Conservation (phyloP, 805 yeast species). For the Lachancea fermentati region DNA sequence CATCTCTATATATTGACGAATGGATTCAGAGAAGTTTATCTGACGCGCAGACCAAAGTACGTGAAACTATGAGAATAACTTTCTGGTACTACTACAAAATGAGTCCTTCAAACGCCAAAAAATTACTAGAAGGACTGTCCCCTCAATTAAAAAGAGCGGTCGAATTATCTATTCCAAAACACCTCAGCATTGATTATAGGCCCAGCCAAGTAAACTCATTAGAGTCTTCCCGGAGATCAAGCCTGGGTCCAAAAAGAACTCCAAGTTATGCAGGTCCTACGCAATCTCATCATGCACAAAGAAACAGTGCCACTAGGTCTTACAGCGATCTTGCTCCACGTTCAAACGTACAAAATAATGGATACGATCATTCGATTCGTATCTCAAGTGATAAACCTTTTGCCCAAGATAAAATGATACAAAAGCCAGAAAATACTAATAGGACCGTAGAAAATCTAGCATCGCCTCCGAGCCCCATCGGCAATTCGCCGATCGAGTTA, state of each 20-base stretch:
- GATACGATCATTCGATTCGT: slow-evolving; percentile 10
- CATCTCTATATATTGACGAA: slow-evolving; percentile 36
- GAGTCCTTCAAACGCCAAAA: slow-evolving; percentile 49
- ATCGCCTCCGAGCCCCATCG: slow-evolving; percentile 9
- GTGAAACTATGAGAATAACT: slow-evolving; percentile 66
- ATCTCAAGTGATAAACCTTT: not conserved
- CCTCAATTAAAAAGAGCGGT: slow-evolving; percentile 45
- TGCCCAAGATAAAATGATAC: not conserved
- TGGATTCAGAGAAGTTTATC: slow-evolving; percentile 54
- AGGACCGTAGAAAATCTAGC: slow-evolving; percentile 11
- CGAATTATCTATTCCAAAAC: slow-evolving; percentile 50
- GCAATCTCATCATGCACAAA: slow-evolving; percentile 14
- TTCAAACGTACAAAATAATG: slow-evolving; percentile 16
- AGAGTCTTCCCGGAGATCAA: slow-evolving; percentile 42
- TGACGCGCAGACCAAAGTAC: slow-evolving; percentile 76
- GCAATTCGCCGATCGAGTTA: slow-evolving; percentile 21
- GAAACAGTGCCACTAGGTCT: slow-evolving; percentile 6
- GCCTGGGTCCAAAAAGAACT: slow-evolving; percentile 21
- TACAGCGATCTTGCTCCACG: slow-evolving; percentile 6
- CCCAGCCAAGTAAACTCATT: slow-evolving; percentile 7
- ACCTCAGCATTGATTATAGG: slow-evolving; percentile 22
- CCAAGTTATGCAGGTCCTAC: slow-evolving; percentile 32
- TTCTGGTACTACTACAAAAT: slow-evolving; percentile 63
- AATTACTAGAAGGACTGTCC: slow-evolving; percentile 28
- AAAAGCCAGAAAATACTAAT: slow-evolving; percentile 18